These are phyloP conservation scores for Xerocomellus intermedius DNA, from an alignment of 768 basidiomycete genomes.

Conservation along the genomic window DNA sequence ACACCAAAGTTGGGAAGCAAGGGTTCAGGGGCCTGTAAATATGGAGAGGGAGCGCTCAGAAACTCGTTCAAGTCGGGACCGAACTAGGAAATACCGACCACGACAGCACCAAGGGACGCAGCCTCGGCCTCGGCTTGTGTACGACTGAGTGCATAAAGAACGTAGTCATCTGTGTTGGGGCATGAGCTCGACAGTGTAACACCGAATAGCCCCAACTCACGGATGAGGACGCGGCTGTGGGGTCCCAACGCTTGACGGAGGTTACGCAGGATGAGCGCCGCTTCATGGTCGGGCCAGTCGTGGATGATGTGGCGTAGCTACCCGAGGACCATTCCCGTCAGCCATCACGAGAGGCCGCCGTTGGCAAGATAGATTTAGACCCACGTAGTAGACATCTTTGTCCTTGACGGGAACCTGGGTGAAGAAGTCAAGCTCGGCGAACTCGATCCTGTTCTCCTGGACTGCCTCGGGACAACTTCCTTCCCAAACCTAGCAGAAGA, in stretches of 20 bases:
- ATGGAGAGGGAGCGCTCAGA: not conserved
- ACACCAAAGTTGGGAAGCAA: constrained; percentile 34
- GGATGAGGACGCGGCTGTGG: constrained; percentile 32
- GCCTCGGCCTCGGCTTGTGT: constrained; percentile 13
- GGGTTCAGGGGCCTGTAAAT: constrained; percentile 33
- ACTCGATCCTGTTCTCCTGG: constrained; percentile 26
- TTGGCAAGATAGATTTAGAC: not conserved
- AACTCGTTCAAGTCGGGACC: not conserved
- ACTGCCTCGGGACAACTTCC: constrained; percentile 24
- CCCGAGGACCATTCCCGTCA: not conserved
- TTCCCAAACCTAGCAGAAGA: constrained; percentile 22
- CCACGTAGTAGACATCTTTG: constrained; percentile 34
- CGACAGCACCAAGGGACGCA: constrained; percentile 6
- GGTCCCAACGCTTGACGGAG: constrained; percentile 31
- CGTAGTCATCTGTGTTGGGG: constrained; percentile 21
- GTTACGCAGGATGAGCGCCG: constrained; percentile 27
- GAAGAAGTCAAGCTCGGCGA: constrained; percentile 33
- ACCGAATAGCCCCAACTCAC: constrained; percentile 15
- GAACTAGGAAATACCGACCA: constrained; percentile 11
- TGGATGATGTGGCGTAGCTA: constrained; percentile 29
- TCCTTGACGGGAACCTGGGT: constrained; percentile 25
- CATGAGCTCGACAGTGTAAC: not conserved
- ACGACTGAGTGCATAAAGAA: constrained; percentile 18
- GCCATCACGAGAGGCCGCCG: not conserved
- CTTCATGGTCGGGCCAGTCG: constrained; percentile 34